Base-by-base conservation (phyloP, 345 rosid genomes). In the Alliaria petiolata region DNA sequence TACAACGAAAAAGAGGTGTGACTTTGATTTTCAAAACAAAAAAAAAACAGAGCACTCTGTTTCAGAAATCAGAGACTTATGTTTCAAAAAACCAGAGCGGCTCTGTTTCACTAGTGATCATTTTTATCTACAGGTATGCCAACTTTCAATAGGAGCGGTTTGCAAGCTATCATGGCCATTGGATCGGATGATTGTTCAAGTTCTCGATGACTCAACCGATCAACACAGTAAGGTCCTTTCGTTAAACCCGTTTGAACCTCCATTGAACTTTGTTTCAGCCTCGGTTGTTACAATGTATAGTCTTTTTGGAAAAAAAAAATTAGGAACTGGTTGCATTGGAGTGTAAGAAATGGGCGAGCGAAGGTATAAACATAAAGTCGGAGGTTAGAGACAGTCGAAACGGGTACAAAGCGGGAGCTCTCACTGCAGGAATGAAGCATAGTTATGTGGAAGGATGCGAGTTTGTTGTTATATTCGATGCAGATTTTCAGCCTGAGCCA, bases 161-260 rank as follows among this genome's bases (percentile, higher is more conserved):
- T 92, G 96, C 50, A 91, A 96, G 12, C 83, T 90, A 39, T 84
- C 93, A 3, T 88, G 98, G 98, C 98, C 97, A 7, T 76, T 82
- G 3, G 89, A 90, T 67, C 81, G 98, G 25, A 83, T 93, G 79
- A 85, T 88, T 17, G 78, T 86, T 74, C 98, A 90, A 90, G 93
- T 88, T 2, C 98, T 88, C 0, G 98, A 93, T 25, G 97, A 93
- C 66, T 90, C 98, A 11, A 90, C 97, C 0, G 97, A 90, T 66
- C 83, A 65, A 31, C 51, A 81, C 1, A 85, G 69, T 67, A 44
- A 75, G 74, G 78, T 75, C 63, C 4, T 75, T 58, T 30, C 43
- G 20, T 31, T 39, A 44, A 66, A 35, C 35, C 28, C 15, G 1
- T 26, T 34, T 39, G 44, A 55, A 26, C 62, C 19, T 62, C 4